Conservation (phyloP, 1,284 basidiomycete genomes). For the Stygiomarasmius scandens region DNA sequence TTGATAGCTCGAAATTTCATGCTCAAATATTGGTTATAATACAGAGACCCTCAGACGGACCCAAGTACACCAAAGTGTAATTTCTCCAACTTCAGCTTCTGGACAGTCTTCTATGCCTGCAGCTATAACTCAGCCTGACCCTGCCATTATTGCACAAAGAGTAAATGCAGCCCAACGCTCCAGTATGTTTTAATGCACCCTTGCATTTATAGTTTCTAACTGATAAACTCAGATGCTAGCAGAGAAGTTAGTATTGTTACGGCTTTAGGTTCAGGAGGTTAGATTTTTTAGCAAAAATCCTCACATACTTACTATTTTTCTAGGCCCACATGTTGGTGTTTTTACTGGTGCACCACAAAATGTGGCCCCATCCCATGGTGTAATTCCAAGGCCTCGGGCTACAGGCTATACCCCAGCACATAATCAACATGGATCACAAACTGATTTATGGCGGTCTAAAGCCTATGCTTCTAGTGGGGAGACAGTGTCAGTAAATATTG, state of each 20-base stretch:
- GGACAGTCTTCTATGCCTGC: no score
- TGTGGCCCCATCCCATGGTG: not conserved
- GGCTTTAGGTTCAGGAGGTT: not conserved
- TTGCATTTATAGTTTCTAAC: not conserved
- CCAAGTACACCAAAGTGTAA: not conserved
- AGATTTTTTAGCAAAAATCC: not conserved
- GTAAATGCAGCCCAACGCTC: constrained; percentile 1
- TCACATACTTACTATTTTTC: not conserved
- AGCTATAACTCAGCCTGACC: not conserved
- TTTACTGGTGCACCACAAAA: not conserved
- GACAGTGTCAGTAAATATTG: not conserved
- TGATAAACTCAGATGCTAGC: not conserved
- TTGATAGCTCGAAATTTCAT: no score
- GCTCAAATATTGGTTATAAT: no score
- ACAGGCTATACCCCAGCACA: not conserved
- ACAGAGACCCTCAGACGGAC: not conserved
- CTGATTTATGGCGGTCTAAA: not conserved
- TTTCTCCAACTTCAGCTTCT: no score
- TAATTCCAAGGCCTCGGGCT: not conserved
- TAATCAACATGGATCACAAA: not conserved
- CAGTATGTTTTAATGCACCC: not conserved
- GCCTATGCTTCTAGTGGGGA: constrained; percentile 7
- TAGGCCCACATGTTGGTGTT: not conserved
- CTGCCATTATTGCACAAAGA: not conserved
- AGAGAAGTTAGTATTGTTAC: not conserved